Evolutionary conservation across 331 rosid species (phyloP).

Genomic region (Dryas integrifolia): DNA sequence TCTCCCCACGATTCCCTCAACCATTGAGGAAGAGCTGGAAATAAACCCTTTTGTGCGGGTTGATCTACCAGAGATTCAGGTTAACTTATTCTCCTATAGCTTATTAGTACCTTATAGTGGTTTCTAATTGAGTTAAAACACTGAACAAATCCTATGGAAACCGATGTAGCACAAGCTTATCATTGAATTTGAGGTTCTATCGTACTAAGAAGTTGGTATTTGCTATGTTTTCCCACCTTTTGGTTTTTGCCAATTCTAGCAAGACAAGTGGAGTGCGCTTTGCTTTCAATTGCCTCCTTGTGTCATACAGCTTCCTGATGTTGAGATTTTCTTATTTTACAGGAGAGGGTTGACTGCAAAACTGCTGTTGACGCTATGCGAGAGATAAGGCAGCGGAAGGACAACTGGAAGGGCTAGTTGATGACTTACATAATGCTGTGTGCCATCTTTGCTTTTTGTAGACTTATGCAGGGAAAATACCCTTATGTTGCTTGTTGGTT

Average conservation of each 20-base stretch:
- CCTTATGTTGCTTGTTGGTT: neutral
- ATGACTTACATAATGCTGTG: neutral
- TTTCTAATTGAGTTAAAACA: neutral
- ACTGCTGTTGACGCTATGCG: slow-evolving; percentile 62
- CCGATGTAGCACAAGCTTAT: neutral
- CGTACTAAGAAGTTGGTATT: neutral
- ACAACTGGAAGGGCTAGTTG: slow-evolving; percentile 66
- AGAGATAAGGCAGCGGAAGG: slow-evolving; percentile 68
- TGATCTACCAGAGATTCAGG: slow-evolving; percentile 77
- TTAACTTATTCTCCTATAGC: slow-evolving; percentile 19
- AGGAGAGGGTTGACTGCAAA: slow-evolving; percentile 56
- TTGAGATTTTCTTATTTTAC: slow-evolving; percentile 12
- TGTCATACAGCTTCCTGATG: neutral
- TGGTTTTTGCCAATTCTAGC: neutral
- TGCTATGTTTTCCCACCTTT: neutral
- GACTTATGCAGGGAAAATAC: neutral
- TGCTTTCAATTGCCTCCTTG: neutral
- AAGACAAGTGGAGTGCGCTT: neutral
- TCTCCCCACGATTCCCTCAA: slow-evolving; percentile 81
- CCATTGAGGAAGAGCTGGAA: slow-evolving; percentile 78
- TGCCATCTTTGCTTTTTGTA: neutral
- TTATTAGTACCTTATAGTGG: neutral
- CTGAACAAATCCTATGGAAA: neutral
- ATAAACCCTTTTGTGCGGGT: slow-evolving; percentile 82
- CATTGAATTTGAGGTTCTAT: neutral